Evolutionary conservation across 2,329 filamentous ascomycete genomes (phyloP), one percentile per base, ranked within the genome.

Genomic region (Annulohypoxylon truncatum): DNA sequence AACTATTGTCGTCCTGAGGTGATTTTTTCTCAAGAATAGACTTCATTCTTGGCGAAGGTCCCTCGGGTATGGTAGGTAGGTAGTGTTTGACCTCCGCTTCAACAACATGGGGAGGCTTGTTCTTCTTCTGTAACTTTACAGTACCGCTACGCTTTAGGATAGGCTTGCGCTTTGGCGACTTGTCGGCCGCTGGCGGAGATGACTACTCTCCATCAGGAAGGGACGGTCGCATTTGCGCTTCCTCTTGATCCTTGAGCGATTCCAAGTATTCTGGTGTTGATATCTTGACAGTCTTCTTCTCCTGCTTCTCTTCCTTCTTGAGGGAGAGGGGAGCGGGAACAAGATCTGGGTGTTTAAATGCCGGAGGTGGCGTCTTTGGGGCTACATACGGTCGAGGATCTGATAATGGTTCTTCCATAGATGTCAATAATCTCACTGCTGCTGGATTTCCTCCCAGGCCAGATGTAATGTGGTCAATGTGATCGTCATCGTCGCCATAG

Each of bases 361-460:
- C 51, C 33, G 72, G 56, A 22, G 72, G 65, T 69, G 75, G 74
- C 44, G 63, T 54, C 26, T 60, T 15, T 61, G 64, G 67, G 68
- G 71, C 70, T 79, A 89, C 87, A 81, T 89, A 89, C 87, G 84
- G 81, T 75, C 81, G 79, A 60, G 73, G 72, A 68, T 82, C 79
- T 79, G 80, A 72, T 44, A 79, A 66, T 29, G 83, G 79, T 48
- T 89, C 87, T 73, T 90, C 88, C 76, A 88, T 82, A 5, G 87
- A 89, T 55, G 87, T 90, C 79, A 90, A 79, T 72, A 90, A 79
- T 72, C 88, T 83, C 58, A 90, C 83, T 66, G 83, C 85, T 31
- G 87, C 83, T 46, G 82, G 78, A 73, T 84, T 85, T 62, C 73
- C 74, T 35, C 77, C 72, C 60, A 82, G 79, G 64, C 81, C 80